Evolutionary conservation across 1,139 yeast genomes (phyloP), one percentile per base, ranked within the genome.

Genomic region (Yamadazyma buinensis): DNA sequence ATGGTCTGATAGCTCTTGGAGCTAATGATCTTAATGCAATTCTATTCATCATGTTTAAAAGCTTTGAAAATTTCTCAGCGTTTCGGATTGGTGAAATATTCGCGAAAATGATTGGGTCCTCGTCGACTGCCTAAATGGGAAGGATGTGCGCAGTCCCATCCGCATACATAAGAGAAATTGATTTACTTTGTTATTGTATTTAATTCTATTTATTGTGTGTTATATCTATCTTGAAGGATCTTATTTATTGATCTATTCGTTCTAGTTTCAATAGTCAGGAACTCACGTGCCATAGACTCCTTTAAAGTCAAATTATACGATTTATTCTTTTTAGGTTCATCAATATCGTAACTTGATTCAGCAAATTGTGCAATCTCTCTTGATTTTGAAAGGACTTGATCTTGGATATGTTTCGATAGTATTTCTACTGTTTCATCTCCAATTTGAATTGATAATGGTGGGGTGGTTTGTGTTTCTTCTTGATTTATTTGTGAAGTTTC

Each of bases 21-120:
- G 67, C 53, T 30, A 45, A 61, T 44, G 70, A 66, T 60, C 67
- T 68, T 52, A 67, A 57, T 51, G 72, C 72, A 55, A 67, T 57
- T 64, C 69, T 68, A 58, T 61, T 64, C 51, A 69, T 59, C 63
- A 67, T 61, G 51, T 14, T 26, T 26, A 15, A 28, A 23, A 23
- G 21, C 20, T 26, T 24, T 33, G 35, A 20, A 15, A 34, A 24
- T 33, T 40, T 45, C 43, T 45, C 49, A 45, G 47, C 54, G 52
- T 47, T 29, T 47, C 52, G 54, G 52, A 37, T 35, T 43, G 46
- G 51, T 52, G 51, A 43, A 42, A 13, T 30, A 21, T 31, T 30
- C 14, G 28, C 40, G 31, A 47, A 49, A 51, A 39, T 43, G 47
- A 43, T 67, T 67, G 72, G 73, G 52, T 17, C 49, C 55, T 44